Base-by-base conservation (phyloP, 2,329 filamentous ascomycete genomes). In the Ophiostoma sp. region DNA sequence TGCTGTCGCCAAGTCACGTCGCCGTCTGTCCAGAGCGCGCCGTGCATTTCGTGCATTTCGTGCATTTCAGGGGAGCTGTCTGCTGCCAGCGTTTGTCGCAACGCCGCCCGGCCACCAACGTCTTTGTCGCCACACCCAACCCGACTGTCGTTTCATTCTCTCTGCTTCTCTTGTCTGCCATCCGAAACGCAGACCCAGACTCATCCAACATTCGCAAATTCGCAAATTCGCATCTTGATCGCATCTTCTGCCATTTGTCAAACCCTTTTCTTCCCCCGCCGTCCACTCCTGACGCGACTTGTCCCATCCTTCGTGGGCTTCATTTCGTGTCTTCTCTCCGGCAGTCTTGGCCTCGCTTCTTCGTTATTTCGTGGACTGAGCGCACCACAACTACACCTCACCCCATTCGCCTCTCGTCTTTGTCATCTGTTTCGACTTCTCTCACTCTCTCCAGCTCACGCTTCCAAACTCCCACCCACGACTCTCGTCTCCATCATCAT, bases 111-210 rank as follows among this genome's bases (percentile, higher is more conserved):
- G 42, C 66, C 63, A 49, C 60, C 49, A 66, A 41, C 4, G 16
- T 64, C 55, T 68, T 67, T 66, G 67, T 69, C 63, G 64, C 66
- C 66, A 67, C 63, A 66, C 5, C 68, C 45, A 52, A 58, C 41
- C 7, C 52, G 4, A 27, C 6, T 40, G n/a, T 38, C 58, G 58
- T 36, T 7, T n/a, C 11, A 42, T 16, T 8, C 16, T 18, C 7
- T n/a, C 40, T 42, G 38, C 8, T 16, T 12, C 60, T 63, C 40
- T 44, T 38, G 27, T 36, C 40, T 6, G 16, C 2, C 38, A 42
- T n/a, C 42, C 60, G 40, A 14, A 63, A 55, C 27, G 27, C 27
- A 27, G 27, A 27, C 27, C 27, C 27, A 27, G 27, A 27, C 27
- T 6, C 16, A 18, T n/a, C 14, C 45, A 49, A 27, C 27, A 27